phyloP scores from a whole-genome alignment of 1,139 yeast genomes.

The Lodderomyces pseudojiufengensis region DNA sequence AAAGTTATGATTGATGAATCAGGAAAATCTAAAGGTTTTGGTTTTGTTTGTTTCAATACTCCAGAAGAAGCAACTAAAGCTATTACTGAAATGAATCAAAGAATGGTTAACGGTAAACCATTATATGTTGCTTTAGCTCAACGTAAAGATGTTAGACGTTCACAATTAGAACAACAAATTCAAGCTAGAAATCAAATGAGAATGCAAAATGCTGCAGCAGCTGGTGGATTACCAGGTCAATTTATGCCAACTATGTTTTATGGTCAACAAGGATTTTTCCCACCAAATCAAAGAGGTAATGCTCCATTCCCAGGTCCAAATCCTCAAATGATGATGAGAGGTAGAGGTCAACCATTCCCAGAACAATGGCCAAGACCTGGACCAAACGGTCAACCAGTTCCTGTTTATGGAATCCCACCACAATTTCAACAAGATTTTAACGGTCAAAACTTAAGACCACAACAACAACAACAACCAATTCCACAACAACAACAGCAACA shows the following conservation, averaged over 20 bases:
- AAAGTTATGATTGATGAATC: constrained; percentile 94
- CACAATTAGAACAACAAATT: constrained; percentile 96
- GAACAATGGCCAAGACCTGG: constrained; percentile 68
- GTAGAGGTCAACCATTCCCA: constrained; percentile 61
- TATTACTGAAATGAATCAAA: constrained; percentile 97
- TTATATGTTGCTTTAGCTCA: constrained; percentile 98
- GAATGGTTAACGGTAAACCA: constrained; percentile 94
- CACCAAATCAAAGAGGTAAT: constrained; percentile 78
- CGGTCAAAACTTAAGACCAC: constrained; percentile 16
- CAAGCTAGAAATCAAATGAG: constrained; percentile 98
- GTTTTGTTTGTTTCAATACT: constrained; percentile 95
- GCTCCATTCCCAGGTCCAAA: constrained; percentile 80
- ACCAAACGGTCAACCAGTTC: constrained; percentile 78
- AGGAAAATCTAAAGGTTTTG: constrained; percentile 97
- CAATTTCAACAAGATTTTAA: constrained; percentile 42
- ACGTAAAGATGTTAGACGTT: constrained; percentile 97
- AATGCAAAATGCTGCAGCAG: constrained; percentile 89
- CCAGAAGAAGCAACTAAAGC: constrained; percentile 99
- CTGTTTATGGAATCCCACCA: constrained; percentile 82
- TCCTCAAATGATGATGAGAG: constrained; percentile 85
- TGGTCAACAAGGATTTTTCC: constrained; percentile 81
- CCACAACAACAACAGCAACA: constrained; percentile 13
- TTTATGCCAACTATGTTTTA: constrained; percentile 95
- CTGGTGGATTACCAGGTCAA: constrained; percentile 91
- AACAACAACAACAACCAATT: constrained; percentile 16